Conservation (phyloP, 768 basidiomycete species). For the Macrolepiota dolichaula region DNA sequence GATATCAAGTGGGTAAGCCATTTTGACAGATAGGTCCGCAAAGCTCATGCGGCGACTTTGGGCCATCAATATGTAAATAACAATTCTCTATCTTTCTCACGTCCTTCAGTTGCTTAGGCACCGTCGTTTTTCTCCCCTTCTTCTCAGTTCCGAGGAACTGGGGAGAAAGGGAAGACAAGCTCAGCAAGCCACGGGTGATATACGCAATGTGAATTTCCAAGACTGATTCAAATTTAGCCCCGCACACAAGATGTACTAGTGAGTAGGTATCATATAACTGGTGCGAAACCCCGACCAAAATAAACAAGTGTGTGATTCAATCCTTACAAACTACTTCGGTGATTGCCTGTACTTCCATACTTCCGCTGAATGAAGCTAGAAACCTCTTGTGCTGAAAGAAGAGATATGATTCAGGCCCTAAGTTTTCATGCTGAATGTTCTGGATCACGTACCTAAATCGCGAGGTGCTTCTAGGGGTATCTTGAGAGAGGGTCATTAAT, state of each 20-base stretch:
- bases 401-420: background rate
- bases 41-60: background rate
- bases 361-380: background rate
- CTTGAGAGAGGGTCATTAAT: conserved; percentile 17
- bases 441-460: conserved; percentile 19
- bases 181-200: too few relatives aligned
- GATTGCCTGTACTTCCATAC: background rate
- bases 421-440: background rate
- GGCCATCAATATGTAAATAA: background rate
- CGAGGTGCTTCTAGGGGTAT: conserved; percentile 40
- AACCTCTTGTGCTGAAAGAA: conserved; percentile 13
- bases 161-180: too few relatives aligned
- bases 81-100: too few relatives aligned
- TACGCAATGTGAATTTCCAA: too few relatives aligned
- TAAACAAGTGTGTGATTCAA: background rate
- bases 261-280: too few relatives aligned
- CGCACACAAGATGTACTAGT: too few relatives aligned
- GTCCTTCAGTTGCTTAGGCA: too few relatives aligned
- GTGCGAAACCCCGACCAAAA: too few relatives aligned
- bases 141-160: too few relatives aligned
- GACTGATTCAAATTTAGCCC: too few relatives aligned
- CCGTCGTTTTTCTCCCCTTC: too few relatives aligned
- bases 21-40: background rate
- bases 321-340: background rate
- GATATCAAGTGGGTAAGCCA: background rate